Percentiles rank a stretch among this genome's conserved stretches.
phyloP scores from a whole-genome alignment of 2,329 filamentous ascomycete genomes.

The Fusarium sp. region DNA sequence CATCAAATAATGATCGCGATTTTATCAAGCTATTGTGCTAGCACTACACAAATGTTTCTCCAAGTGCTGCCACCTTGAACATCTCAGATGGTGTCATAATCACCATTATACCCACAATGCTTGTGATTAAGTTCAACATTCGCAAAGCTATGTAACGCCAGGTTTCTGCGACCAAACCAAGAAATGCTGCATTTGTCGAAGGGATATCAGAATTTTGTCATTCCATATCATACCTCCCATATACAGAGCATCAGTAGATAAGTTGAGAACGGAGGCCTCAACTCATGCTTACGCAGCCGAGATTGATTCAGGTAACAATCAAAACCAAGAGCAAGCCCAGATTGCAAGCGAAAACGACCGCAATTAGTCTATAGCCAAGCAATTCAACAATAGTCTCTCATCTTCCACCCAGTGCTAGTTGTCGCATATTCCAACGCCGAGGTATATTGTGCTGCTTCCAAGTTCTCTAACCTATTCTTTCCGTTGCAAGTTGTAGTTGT shows the following conservation, averaged over 20 bases:
- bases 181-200: not conserved
- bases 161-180: not conserved
- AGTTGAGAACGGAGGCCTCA: not conserved
- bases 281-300: not conserved
- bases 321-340: not conserved
- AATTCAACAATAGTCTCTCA: not conserved
- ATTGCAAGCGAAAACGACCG: not conserved
- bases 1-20: not conserved
- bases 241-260: not conserved
- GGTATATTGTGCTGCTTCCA: conserved; percentile 31
- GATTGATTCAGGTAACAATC: not conserved
- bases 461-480: conserved; percentile 23
- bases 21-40: not conserved
- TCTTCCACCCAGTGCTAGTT: not conserved
- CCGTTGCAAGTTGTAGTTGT: conserved; percentile 27
- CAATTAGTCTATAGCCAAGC: not conserved
- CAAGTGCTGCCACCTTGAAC: not conserved
- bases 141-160: not conserved
- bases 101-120: not conserved
- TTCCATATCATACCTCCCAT: not conserved
- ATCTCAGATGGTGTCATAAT: not conserved
- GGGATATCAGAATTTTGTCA: not conserved
- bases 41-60: not conserved
- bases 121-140: not conserved
- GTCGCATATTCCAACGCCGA: conserved; percentile 23